Base-by-base conservation (phyloP, 2,329 filamentous ascomycete genomes). In the Epichloe aotearoae region DNA sequence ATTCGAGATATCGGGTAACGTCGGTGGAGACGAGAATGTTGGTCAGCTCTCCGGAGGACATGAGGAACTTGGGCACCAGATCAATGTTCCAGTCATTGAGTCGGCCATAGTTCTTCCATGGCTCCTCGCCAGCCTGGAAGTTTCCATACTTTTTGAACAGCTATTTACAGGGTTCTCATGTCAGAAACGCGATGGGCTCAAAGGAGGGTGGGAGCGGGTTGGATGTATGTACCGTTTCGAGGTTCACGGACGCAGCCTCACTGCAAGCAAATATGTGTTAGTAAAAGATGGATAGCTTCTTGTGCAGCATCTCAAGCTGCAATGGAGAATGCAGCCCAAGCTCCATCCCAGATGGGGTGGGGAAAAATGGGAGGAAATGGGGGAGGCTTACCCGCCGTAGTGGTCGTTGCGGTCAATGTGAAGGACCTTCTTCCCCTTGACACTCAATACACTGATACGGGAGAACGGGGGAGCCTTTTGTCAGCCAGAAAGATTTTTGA, bases 1-100 rank as follows among this genome's bases (percentile, higher is more conserved):
- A 94, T 69, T 94, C 87, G 63, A 94, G 83, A 70, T 90, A 90
- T 70, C 84, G 77, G 62, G 86, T 89, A 58, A 89, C 86, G 61
- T 96, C 89, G 71, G 91, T 97, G 48, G 90, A 95, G 56, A 96
- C 89, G 65, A 98, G 83, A 64, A 98, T 96, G 73, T 97, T 97
- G 68, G 91, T 97, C 66, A 98, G 77, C 74, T 98, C 91, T 69
- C 93, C 93, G 56, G 94, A 95, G 54, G 91, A 89, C 90, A 98
- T 97, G 69, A 98, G 81, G 64, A 98, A 84, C 79, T 98, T 98
- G 59, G 93, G 91, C 46, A 98, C 90, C 55, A 98, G 80, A 67
- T 98, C 94, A 70, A 98, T 94, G 77, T 96, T 97, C 93, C 93
- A 98, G 79, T 97, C 91, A 73, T 96, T 96, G 67, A 83, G 76